Conservation (phyloP, 352 stramenopile species). For the Phytopythium chamaehyphon region DNA sequence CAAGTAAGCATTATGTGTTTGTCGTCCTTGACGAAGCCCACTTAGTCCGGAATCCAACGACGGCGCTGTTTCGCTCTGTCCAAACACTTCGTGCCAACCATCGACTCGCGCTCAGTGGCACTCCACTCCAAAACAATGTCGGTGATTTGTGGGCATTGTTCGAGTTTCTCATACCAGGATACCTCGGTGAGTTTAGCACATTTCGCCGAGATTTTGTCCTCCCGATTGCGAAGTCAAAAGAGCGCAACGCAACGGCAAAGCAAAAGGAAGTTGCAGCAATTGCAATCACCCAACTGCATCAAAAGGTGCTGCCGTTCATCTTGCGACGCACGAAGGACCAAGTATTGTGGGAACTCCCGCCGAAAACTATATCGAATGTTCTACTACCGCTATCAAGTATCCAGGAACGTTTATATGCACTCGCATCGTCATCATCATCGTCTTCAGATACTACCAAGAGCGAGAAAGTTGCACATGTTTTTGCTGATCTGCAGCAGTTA, state of each 20-base stretch:
- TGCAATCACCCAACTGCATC: conserved; percentile 92
- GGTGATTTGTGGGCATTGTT: conserved; percentile 97
- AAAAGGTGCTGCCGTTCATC: conserved; percentile 97
- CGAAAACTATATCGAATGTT: conserved; percentile 97
- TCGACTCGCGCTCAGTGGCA: conserved; percentile 95
- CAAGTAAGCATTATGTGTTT: conserved; percentile 63
- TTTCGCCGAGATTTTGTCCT: conserved; percentile 65
- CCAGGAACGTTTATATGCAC: conserved; percentile 85
- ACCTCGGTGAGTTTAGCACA: conserved; percentile 85
- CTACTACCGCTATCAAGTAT: conserved; percentile 82
- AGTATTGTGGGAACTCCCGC: conserved; percentile 95
- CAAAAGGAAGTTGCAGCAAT: conserved; percentile 77
- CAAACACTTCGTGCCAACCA: conserved; percentile 75
- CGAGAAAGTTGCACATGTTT: conserved; percentile 32
- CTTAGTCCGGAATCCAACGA: conserved; percentile 95
- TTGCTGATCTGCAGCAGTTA: conserved; percentile 74
- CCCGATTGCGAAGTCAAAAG: conserved; percentile 54
- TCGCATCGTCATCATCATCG: conserved; percentile 21
- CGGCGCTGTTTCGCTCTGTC: conserved; percentile 82
- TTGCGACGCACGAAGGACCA: conserved; percentile 95
- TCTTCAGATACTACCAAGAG: not conserved
- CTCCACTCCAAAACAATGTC: conserved; percentile 97
- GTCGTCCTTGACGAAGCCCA: conserved; percentile 97
- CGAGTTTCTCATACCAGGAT: conserved; percentile 97
- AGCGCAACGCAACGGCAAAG: conserved; percentile 56